A percentile compares a stretch with the other conserved stretches of the same genome.
phyloP scores from a whole-genome alignment of 2,329 filamentous ascomycete genomes.

The Apiospora sp. region DNA sequence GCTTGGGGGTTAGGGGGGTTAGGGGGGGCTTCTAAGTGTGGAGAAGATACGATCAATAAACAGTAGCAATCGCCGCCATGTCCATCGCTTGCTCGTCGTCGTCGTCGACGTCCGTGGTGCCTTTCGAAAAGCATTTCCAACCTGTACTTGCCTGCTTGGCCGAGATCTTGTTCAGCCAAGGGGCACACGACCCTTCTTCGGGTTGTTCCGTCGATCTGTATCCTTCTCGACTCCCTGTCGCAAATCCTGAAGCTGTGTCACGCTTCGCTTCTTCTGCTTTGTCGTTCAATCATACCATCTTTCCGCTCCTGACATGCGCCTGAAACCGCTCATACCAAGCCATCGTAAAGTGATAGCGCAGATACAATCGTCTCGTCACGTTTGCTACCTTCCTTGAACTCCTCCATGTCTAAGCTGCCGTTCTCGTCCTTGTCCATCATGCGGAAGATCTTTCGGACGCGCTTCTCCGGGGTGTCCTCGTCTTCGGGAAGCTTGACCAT shows the following conservation, averaged over 20 bases:
- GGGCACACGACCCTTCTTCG: not conserved
- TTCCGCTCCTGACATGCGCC: not conserved
- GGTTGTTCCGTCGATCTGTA: constrained; percentile 7
- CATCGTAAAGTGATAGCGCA: constrained; percentile 94
- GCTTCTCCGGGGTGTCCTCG: constrained; percentile 98
- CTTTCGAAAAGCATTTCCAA: constrained; percentile 9
- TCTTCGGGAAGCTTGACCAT: constrained; percentile 99
- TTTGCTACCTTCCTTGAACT: constrained; percentile 99
- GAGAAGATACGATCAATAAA: constrained; percentile 22
- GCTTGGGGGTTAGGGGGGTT: not conserved
- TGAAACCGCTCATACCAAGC: constrained; percentile 72
- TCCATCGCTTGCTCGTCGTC: not conserved
- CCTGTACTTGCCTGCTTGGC: not conserved
- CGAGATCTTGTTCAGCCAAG: not conserved
- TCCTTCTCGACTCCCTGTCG: not conserved
- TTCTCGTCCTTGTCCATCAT: constrained; percentile 99
- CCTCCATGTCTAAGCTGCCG: constrained; percentile 92
- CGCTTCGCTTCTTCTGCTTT: constrained; percentile 24
- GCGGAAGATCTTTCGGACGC: constrained; percentile 96
- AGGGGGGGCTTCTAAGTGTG: constrained; percentile 3
- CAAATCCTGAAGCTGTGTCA: not conserved
- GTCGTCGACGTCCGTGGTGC: not conserved
- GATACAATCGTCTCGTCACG: constrained; percentile 99
- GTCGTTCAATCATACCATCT: constrained; percentile 2
- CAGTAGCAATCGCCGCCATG: constrained; percentile 13